A percentile compares a stretch with the other conserved stretches of the same genome.
Evolutionary conservation across 768 basidiomycete genomes (phyloP).

Genomic region (Scleroderma citrinum): DNA sequence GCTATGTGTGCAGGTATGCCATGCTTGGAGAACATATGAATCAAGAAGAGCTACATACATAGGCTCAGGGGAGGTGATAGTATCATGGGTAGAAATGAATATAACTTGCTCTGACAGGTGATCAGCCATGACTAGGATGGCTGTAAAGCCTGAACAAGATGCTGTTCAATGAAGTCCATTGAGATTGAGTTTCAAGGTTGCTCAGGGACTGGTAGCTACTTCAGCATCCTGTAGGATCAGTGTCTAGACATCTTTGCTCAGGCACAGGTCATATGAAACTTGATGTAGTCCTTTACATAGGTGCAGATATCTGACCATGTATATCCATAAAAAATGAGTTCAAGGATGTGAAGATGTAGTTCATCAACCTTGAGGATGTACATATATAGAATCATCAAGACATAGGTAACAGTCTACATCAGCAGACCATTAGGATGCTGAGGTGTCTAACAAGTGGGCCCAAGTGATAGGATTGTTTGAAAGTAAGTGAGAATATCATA

Average conservation of each 20-base stretch:
- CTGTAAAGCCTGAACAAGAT: background rate
- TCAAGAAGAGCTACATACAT: conserved; percentile 3
- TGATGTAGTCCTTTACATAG: conserved; percentile 18
- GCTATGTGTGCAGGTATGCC: conserved; percentile 17
- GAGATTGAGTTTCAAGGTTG: background rate
- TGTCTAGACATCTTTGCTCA: background rate
- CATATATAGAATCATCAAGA: conserved; percentile 1
- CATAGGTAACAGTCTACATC: background rate
- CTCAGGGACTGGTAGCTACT: background rate
- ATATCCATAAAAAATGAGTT: conserved; percentile 13
- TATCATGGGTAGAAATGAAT: background rate
- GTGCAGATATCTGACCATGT: conserved; percentile 5
- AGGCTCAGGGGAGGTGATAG: background rate
- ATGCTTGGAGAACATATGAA: conserved; percentile 19
- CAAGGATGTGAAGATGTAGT: conserved; percentile 2
- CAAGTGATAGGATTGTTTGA: background rate
- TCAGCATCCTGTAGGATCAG: background rate
- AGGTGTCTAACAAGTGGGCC: background rate
- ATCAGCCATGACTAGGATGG: background rate
- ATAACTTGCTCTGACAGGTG: background rate
- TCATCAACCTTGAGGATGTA: conserved; percentile 1
- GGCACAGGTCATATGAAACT: background rate
- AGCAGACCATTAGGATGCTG: background rate
- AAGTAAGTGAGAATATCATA: conserved; percentile 7
- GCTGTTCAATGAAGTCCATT: background rate